A percentile compares a stretch with the other conserved stretches of the same genome.
Conservation (phyloP, 2,329 filamentous ascomycete genomes). For the Pleoardoris graminearum region DNA sequence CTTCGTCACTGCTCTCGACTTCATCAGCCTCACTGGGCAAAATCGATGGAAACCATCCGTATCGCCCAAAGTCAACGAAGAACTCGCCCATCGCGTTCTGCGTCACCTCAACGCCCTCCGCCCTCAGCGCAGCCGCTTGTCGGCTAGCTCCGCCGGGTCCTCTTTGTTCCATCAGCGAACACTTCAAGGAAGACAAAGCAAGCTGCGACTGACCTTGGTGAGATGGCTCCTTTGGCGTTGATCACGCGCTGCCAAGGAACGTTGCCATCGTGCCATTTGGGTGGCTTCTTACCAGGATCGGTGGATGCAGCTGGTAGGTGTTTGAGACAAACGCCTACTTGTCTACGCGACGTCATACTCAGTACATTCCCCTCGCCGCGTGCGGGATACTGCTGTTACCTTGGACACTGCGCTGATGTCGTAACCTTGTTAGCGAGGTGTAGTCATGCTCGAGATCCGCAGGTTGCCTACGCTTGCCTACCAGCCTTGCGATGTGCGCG, state of each 20-base stretch:
- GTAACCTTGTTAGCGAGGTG: constrained; percentile 26
- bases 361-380: constrained; percentile 50
- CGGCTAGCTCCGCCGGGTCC: constrained; percentile 51
- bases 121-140: constrained; percentile 52
- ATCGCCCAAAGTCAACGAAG: constrained; percentile 50
- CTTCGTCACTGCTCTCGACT: constrained; percentile 38
- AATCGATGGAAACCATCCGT: constrained; percentile 57
- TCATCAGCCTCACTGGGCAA: constrained; percentile 53
- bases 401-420: constrained; percentile 51
- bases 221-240: constrained; percentile 83
- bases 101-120: constrained; percentile 54
- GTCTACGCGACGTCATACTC: constrained; percentile 53
- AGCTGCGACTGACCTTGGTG: constrained; percentile 66
- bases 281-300: constrained; percentile 47
- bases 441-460: constrained; percentile 10
- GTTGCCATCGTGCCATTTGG: constrained; percentile 69
- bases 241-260: constrained; percentile 96
- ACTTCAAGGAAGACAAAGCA: constrained; percentile 12
- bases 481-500: constrained; percentile 73
- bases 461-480: constrained; percentile 68
- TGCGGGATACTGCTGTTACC: constrained; percentile 36
- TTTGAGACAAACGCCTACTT: constrained; percentile 90
- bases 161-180: constrained; percentile 39
- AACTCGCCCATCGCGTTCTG: constrained; percentile 53
- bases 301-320: constrained; percentile 65